Evolutionary conservation across 2,329 filamentous ascomycete species (phyloP), one percentile per base, ranked within the genome.

Genomic region (Diaporthe longicolla): DNA sequence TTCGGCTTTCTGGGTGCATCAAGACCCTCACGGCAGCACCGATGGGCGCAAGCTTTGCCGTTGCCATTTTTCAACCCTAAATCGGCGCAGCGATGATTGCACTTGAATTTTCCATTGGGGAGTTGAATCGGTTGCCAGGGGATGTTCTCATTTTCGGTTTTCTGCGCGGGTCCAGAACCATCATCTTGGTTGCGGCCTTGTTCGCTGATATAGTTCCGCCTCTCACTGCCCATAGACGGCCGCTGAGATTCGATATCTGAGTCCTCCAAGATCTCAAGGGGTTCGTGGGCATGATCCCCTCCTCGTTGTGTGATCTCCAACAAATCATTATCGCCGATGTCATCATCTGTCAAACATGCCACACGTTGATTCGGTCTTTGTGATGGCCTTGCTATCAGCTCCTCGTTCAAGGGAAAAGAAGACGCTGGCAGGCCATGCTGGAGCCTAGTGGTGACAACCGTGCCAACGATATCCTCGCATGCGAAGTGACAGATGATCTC

Each of bases 401-500:
- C 24, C 8, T 5, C 57, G 35, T 40, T 73, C 5, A 13, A 19
- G 13, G 73, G 65, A 35, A 79, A 79, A 3, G 70, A 70, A 0
- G 79, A 76, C 1, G 72, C 71, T 1, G 77, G 74, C 17, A 79
- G 52, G 10, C 68, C 75, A 52, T 79, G 78, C 9, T 78, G 32
- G 6, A 82, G 15, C 3, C 74, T 75, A 35, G 72, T 77, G 0
- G 80, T 78, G 19, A 88, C 80, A 43, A 85, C 80, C 0, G 90
- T 92, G 1, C 91, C 91, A 4, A 92, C 94, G 78, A 98, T 93
- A 57, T 95, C 92, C 83, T 98, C 96, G 77, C 95, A 98, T 81
- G 94, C 93, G 65, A 95, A 86, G 79, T 92, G 90, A 75, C 91
- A 94, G 32, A 87, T 87, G 45, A 97, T 89, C 4, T 87, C 83